A percentile compares a stretch with the other conserved stretches of the same genome.
These are phyloP conservation scores for Fraxinus cuspidata DNA, from an alignment of 257 asterid species.

Conservation along the genomic window DNA sequence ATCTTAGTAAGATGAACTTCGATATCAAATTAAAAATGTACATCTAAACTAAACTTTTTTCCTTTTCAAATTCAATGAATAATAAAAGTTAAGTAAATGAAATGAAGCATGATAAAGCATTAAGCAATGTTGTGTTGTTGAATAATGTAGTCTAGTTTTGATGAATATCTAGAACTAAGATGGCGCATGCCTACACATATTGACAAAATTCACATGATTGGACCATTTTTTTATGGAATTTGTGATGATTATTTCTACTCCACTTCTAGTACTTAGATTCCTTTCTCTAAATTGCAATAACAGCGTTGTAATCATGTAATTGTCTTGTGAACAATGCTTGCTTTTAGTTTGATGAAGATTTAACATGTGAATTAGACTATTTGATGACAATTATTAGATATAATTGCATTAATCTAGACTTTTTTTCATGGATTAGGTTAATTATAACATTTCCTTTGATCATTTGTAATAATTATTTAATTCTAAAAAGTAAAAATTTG, in stretches of 20 bases:
- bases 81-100: neutral
- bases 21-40: neutral
- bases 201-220: neutral
- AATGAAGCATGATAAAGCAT: conserved; percentile 5
- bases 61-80: neutral
- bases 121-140: neutral
- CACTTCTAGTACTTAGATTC: neutral
- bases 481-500: neutral
- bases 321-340: neutral
- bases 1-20: no score
- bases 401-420: neutral
- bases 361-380: neutral
- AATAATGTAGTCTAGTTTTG: neutral
- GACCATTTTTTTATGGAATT: neutral
- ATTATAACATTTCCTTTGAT: neutral
- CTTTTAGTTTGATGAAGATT: neutral
- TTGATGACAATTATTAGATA: neutral
- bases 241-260: neutral
- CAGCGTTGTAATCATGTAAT: neutral
- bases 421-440: neutral
- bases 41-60: neutral
- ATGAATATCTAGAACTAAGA: neutral
- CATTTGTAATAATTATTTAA: neutral
- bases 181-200: conserved; percentile 2
- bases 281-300: neutral